Base-by-base conservation (phyloP, 2,329 filamentous ascomycete genomes). In the Tolypocladium endophyticum region DNA sequence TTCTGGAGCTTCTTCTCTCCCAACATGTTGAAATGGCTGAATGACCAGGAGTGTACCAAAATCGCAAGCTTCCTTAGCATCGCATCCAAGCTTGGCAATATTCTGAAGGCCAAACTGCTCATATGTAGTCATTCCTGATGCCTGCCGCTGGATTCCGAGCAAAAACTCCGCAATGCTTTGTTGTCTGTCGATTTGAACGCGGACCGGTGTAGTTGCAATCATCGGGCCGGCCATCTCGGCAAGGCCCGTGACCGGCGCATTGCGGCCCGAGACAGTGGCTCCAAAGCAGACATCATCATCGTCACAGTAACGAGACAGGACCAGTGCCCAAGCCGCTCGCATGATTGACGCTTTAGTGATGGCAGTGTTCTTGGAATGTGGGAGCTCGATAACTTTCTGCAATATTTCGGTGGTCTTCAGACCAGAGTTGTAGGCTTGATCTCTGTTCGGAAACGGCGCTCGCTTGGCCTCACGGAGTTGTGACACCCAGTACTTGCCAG, bases 231-330 rank as follows among this genome's bases (percentile, higher is more conserved):
- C 18, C 14, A 69, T 66, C 6, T 35, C 54, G 5, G 66, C 63
- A 6, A 70, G 60, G 1, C 60, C 65, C 6, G 50, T 38, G 4
- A 71, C 61, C 0, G 66, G 58, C 0, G 64, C 63, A 18, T 67
- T 60, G 3, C 69, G 63, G 2, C 69, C 70, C 1, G 65, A 67
- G 4, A 69, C 41, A 1, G 62, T 63, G 0, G 61, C 38, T 1
- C 70, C 70, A 53, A 70, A 72, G 3, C 65, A 55, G 1, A 71
- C 55, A 20, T 67, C 65, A 6, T 61, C 55, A 7, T 61, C 57
- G 6, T 59, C 63, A 11, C 63, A 63, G 28, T 67, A 62, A 0
- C 60, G 59, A 2, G 62, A 47, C 7, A 65, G 57, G 6, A 65
- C 52, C 20, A 41, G 14, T 7, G 39, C 39, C 39, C 39, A 41